Evolutionary conservation across 2,329 filamentous ascomycete genomes (phyloP).

Genomic region (Neofusicoccum laricinum): DNA sequence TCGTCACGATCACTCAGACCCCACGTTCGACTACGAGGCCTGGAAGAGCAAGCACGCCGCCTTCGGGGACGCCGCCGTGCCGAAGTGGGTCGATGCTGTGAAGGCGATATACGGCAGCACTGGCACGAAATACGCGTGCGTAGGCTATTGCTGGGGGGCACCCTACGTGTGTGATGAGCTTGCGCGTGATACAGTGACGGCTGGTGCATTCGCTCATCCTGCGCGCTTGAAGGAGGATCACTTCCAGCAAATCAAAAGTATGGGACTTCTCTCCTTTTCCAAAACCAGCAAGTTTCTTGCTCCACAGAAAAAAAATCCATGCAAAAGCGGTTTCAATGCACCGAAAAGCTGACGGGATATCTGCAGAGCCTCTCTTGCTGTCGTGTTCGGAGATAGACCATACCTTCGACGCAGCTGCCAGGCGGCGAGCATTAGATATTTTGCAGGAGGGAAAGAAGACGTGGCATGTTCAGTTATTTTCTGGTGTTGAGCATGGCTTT

Average conservation of each 20-base stretch:
- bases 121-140: conserved; percentile 39
- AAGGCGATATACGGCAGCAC: conserved; percentile 34
- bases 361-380: background rate
- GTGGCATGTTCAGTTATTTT: conserved; percentile 33
- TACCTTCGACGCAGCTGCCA: conserved; percentile 39
- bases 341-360: background rate
- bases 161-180: conserved; percentile 47
- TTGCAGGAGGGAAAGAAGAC: conserved; percentile 38
- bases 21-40: conserved; percentile 46
- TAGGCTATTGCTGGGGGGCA: conserved; percentile 40
- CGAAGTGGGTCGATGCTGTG: conserved; percentile 44
- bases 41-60: conserved; percentile 48
- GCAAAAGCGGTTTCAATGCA: too few relatives aligned
- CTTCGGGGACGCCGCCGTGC: conserved; percentile 45
- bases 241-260: background rate
- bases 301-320: too few relatives aligned
- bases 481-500: conserved; percentile 35
- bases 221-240: conserved; percentile 45
- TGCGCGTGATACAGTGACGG: conserved; percentile 35
- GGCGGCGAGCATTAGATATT: conserved; percentile 44
- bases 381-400: conserved; percentile 45
- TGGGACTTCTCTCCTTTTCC: too few relatives aligned
- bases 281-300: too few relatives aligned
- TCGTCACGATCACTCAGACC: conserved; percentile 20
- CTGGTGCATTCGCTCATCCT: conserved; percentile 52